A percentile compares a stretch with the other conserved stretches of the same genome.
Evolutionary conservation across 805 yeast species (phyloP).

Genomic region (Starmerella scarabaei): DNA sequence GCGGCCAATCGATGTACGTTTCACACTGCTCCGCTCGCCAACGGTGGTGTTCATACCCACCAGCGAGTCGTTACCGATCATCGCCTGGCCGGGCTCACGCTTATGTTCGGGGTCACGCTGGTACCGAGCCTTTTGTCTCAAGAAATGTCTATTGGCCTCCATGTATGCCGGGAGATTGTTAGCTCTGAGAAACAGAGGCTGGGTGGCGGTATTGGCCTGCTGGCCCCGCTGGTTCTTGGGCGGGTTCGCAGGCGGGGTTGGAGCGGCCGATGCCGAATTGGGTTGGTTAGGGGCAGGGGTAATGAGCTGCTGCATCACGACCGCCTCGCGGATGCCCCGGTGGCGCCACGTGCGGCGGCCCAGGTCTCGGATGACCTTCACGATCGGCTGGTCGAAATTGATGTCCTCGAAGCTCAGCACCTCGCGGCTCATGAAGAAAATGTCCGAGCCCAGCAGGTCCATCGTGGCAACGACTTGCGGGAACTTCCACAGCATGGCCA

Average conservation of each 20-base stretch:
- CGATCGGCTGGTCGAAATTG: slow-evolving; percentile 19
- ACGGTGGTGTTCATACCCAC: slow-evolving; percentile 56
- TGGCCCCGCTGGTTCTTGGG: too few relatives aligned
- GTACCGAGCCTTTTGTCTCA: slow-evolving; percentile 43
- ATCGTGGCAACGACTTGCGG: slow-evolving; percentile 70
- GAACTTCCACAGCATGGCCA: slow-evolving; percentile 80
- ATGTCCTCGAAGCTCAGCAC: slow-evolving; percentile 38
- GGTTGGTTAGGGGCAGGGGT: slow-evolving; percentile 40
- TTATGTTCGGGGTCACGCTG: slow-evolving; percentile 3
- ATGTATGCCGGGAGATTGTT: slow-evolving; percentile 69
- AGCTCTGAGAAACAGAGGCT: slow-evolving; percentile 46
- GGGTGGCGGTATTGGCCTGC: slow-evolving; percentile 19
- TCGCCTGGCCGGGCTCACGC: slow-evolving; percentile 37
- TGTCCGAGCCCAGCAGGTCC: slow-evolving; percentile 57
- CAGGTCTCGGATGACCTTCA: slow-evolving; percentile 56
- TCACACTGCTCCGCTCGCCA: slow-evolving; percentile 76
- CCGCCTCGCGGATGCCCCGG: slow-evolving; percentile 40
- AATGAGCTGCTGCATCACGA: slow-evolving; percentile 56
- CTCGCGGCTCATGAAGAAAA: slow-evolving; percentile 48
- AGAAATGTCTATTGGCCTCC: slow-evolving; percentile 74
- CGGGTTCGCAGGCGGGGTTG: neutral
- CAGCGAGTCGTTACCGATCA: slow-evolving; percentile 75
- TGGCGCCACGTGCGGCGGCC: slow-evolving; percentile 91
- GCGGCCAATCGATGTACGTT: slow-evolving; percentile 68
- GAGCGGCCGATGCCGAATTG: neutral